Base-by-base conservation (phyloP, 2,329 filamentous ascomycete genomes). In the Ophiostoma novo-ulmi region DNA sequence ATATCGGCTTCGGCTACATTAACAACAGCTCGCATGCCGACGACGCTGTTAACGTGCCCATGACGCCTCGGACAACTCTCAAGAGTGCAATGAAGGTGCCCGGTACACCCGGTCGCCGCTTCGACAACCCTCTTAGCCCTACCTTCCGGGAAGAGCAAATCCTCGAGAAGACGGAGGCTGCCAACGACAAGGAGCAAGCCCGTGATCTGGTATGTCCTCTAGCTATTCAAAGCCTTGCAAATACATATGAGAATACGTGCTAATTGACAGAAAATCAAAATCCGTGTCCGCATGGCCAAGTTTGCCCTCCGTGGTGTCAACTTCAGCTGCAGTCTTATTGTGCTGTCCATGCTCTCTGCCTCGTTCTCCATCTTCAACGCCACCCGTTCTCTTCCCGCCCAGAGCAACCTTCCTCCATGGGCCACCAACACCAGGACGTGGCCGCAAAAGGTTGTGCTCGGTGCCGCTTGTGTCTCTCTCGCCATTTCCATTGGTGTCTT, bases 251-350 rank as follows among this genome's bases (percentile, higher is more conserved):
- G 3, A 35, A 36, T 4, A 22, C n/a, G 31, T 39, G 26, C 52
- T 73, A 61, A 71, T 70, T 41, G 26, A 17, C 14, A 97, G 94
- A 96, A 91, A 90, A 88, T 97, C 79, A 98, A 97, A 83, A 90
- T 90, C 48, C 88, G 93, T 75, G 94, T 98, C 44, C 89, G 95
- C 66, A 85, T 98, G 80, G 95, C 94, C 75, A 99, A 99, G 83
- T 90, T 98, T 76, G 88, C 97, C 73, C 89, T 99, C n/a, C 91
- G 95, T 74, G 91, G 93, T 71, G 91, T 98, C 81, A 97, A 94
- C 85, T 98, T 99, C 80, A 93, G 92, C 80, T 99, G 95, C 84
- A 94, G 92, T 79, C 85, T 98, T 72, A 97, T 99, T 78, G 92
- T 99, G 74, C 86, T 99, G 71, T 85, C 93, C 73, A 94, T 99